These are phyloP conservation scores for Amborella trichopoda DNA, from an alignment of 164 flowering plant species.

Conservation along the genomic window DNA sequence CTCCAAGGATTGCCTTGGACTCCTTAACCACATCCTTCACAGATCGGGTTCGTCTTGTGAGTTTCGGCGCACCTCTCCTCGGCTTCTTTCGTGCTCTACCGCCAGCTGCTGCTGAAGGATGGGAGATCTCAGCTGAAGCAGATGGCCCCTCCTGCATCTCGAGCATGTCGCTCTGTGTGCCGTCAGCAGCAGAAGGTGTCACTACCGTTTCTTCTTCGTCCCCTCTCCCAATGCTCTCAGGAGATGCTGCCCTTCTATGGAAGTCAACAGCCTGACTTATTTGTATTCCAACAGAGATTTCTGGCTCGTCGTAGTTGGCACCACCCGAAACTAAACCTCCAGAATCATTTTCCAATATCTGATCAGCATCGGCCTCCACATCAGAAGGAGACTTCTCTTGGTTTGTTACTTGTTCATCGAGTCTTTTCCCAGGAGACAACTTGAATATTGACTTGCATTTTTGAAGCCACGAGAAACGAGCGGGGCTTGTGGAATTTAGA, in stretches of 20 bases:
- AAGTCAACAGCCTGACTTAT: slow-evolving; percentile 19
- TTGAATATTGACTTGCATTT: slow-evolving; percentile 56
- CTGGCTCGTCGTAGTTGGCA: slow-evolving; percentile 8
- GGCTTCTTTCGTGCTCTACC: too few relatives aligned
- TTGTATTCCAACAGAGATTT: slow-evolving; percentile 14
- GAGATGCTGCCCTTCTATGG: slow-evolving; percentile 13
- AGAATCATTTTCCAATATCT: slow-evolving; percentile 2
- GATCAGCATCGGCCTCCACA: too few relatives aligned
- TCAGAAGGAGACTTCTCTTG: too few relatives aligned
- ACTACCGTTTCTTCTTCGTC: slow-evolving; percentile 12
- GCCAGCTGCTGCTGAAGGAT: slow-evolving; percentile 7
- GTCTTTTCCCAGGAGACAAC: slow-evolving; percentile 17
- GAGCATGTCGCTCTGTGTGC: background rate
- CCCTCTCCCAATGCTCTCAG: slow-evolving; percentile 12
- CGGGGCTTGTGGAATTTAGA: slow-evolving; percentile 16
- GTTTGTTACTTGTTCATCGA: too few relatives aligned
- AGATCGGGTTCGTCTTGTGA: slow-evolving; percentile 30
- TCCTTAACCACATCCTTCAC: slow-evolving; percentile 60
- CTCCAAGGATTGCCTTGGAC: slow-evolving; percentile 37
- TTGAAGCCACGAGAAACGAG: slow-evolving; percentile 40
- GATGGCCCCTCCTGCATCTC: background rate
- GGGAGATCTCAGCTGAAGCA: background rate
- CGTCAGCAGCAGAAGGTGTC: slow-evolving; percentile 27
- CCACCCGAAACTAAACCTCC: background rate
- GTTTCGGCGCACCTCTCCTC: slow-evolving; percentile 22